Evolutionary conservation across 352 stramenopile genomes (phyloP), one percentile per base, ranked within the genome.

Genomic region (Peronospora destructor): DNA sequence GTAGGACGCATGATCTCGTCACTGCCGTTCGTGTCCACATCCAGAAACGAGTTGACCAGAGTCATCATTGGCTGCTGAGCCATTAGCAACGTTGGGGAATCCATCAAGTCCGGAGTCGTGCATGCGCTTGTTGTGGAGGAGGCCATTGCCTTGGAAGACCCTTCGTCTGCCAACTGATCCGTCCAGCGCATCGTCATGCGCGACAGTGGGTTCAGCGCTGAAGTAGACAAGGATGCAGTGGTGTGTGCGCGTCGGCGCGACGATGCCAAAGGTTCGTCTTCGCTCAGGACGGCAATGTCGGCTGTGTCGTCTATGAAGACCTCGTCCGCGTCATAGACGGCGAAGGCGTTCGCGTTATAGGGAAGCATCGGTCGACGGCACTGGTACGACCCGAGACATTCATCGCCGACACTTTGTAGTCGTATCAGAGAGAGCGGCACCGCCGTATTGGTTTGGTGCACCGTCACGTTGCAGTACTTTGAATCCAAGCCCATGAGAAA

Each of bases 381-480:
- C 4, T 41, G 45, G 32, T 38, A 38, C 9, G 47, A 36, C 5
- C 17, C 30, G 16, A 72, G 40, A 26, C 55, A 39, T 45, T 70
- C 51, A 11, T 60, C 44, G 16, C 59, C 60, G 21, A 77, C 61
- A 6, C 63, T 83, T 39, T 75, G 68, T 40, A 66, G 62, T 6
- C 65, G 61, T 48, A 56, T 46, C n/a, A 55, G 59, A 45, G 49
- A 44, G 10, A 35, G 43, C 23, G 51, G 62, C 38, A 57, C 38
- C 44, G 66, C 68, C 19, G 38, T 26, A 14, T 43, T 53, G 16
- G 44, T 44, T 4, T 55, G 58, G 51, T 69, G 63, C 48, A 83
- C 68, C 23, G 71, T 83, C 44, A 83, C 60, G 45, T 83, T 83
- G 66, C 71, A 79, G 56, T 73, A 76, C 51, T 71, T 79, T 23